Evolutionary conservation across 345 rosid genomes (phyloP).

Genomic region (Hibiscus tridactylites): DNA sequence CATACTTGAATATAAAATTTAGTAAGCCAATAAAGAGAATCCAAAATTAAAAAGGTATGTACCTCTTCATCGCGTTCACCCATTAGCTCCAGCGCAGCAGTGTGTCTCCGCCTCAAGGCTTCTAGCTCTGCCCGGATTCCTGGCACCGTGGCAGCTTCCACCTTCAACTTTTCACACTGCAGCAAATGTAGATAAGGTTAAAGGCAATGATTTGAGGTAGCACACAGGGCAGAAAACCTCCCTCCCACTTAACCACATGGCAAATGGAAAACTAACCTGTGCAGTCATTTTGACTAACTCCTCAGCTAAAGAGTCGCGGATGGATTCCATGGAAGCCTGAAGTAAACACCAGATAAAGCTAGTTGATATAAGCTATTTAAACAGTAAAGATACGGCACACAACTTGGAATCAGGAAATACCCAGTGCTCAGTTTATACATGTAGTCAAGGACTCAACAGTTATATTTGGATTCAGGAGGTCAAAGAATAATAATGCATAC

Average conservation of each 20-base stretch:
- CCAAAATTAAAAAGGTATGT: constrained; percentile 8
- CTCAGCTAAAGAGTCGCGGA: constrained; percentile 96
- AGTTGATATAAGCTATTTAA: neutral
- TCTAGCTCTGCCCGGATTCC: constrained; percentile 87
- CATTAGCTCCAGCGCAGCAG: constrained; percentile 97
- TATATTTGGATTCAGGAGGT: neutral
- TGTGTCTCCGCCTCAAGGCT: constrained; percentile 83
- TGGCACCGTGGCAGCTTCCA: constrained; percentile 66
- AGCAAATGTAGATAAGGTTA: constrained; percentile 15
- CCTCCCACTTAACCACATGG: neutral
- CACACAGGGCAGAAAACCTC: neutral
- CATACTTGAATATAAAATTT: neutral
- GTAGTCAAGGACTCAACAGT: neutral
- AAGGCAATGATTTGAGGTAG: constrained; percentile 8
- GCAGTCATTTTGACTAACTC: constrained; percentile 94
- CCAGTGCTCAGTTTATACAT: neutral
- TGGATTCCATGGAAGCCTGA: constrained; percentile 90
- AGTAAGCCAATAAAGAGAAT: neutral
- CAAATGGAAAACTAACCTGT: constrained; percentile 42
- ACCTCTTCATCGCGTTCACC: constrained; percentile 99
- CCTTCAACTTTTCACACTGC: constrained; percentile 84
- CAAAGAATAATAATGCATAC: constrained; percentile 35
- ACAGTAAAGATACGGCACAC: neutral
- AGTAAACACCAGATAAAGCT: neutral
- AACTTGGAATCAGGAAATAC: neutral